A percentile compares a stretch with the other conserved stretches of the same genome.
Conservation (phyloP, 139 green algal species). For the Chlorella sp. region DNA sequence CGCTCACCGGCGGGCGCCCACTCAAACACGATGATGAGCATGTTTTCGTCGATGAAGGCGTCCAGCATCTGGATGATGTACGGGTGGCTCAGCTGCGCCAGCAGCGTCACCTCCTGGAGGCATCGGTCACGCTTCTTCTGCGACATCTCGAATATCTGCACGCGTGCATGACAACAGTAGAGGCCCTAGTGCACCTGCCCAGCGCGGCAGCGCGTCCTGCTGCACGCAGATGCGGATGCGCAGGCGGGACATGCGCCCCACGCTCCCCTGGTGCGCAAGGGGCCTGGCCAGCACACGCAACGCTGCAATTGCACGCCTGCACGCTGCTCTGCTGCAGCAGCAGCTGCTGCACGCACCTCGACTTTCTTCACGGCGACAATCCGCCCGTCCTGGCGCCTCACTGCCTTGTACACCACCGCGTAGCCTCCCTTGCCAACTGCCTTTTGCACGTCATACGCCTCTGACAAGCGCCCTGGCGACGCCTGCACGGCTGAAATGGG, state of each 20-base stretch:
- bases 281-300: no score
- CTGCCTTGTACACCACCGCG: constrained; percentile 41
- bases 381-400: constrained; percentile 24
- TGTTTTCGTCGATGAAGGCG: constrained; percentile 50
- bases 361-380: constrained; percentile 52
- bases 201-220: no score
- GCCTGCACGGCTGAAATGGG: neutral
- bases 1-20: no score
- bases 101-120: constrained; percentile 49
- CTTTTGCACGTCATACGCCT: constrained; percentile 35
- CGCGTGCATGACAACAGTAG: no score
- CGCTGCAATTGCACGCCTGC: no score
- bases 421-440: constrained; percentile 48
- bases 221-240: no score
- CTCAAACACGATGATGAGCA: constrained; percentile 56
- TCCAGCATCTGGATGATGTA: constrained; percentile 55
- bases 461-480: neutral
- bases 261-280: no score
- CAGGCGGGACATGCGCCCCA: no score
- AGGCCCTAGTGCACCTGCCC: no score
- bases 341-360: constrained; percentile 19
- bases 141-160: constrained; percentile 50
- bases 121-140: constrained; percentile 50
- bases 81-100: constrained; percentile 43
- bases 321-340: neutral